Percentiles rank a stretch among this genome's conserved stretches.
Evolutionary conservation across 331 rosid genomes (phyloP).

Genomic region (Rosa hybrid): DNA sequence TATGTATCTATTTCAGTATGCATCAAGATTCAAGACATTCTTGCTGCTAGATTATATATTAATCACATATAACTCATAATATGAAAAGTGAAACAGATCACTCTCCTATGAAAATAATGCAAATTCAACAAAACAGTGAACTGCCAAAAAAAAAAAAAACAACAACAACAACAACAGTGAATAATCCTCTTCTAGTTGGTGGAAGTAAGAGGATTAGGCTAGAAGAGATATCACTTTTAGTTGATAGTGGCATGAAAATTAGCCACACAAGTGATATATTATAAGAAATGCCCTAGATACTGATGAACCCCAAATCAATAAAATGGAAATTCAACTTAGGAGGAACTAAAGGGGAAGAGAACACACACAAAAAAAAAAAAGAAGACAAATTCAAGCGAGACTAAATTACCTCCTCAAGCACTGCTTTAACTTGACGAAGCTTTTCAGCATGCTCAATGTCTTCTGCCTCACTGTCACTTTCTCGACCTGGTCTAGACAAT

Average conservation of each 20-base stretch:
- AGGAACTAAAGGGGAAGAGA: background rate
- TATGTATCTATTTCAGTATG: background rate
- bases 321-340: background rate
- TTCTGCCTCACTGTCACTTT: slow-evolving; percentile 94
- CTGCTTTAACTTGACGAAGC: slow-evolving; percentile 99
- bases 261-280: background rate
- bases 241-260: background rate
- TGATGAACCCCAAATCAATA: background rate
- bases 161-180: background rate
- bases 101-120: background rate
- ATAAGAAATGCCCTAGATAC: background rate
- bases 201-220: background rate
- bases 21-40: background rate
- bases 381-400: slow-evolving; percentile 2
- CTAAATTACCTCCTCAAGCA: slow-evolving; percentile 90
- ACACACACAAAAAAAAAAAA: background rate
- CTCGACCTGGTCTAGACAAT: slow-evolving; percentile 71
- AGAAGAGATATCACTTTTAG: background rate
- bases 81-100: background rate
- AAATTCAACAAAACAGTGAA: background rate
- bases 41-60: background rate
- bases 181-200: background rate
- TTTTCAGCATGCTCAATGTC: slow-evolving; percentile 97
- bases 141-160: too few relatives aligned
- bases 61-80: background rate